Evolutionary conservation across 345 rosid species (phyloP).

Genomic region (Gossypium stocksii): DNA sequence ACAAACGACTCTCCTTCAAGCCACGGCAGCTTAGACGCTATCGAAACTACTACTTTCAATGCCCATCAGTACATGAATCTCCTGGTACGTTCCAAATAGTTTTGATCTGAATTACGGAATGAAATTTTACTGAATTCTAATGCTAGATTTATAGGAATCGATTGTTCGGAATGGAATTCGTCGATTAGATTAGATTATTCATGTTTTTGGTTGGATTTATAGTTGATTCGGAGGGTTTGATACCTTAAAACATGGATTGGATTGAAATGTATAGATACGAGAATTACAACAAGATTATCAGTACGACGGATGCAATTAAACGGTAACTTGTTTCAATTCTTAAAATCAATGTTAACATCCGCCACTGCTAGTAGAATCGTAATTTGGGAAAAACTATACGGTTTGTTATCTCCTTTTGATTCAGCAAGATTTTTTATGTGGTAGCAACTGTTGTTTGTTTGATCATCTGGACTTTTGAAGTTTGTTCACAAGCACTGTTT

Average conservation of each 20-base stretch:
- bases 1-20: conserved; percentile 38
- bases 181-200: neutral
- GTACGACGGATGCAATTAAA: conserved; percentile 96
- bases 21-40: conserved; percentile 60
- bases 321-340: conserved; percentile 40
- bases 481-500: neutral
- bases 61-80: conserved; percentile 91
- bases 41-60: conserved; percentile 69
- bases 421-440: neutral
- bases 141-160: neutral
- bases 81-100: conserved; percentile 41
- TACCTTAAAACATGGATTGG: neutral
- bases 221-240: neutral
- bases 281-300: conserved; percentile 90
- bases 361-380: neutral
- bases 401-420: neutral
- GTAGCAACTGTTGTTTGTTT: neutral
- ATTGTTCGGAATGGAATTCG: neutral
- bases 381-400: neutral
- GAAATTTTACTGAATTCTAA: neutral
- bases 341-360: neutral
- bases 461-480: neutral
- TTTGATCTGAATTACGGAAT: neutral
- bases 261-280: conserved; percentile 52
- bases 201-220: conserved; percentile 6